Evolutionary conservation across 2,329 filamentous ascomycete species (phyloP).

Genomic region (Drechslerella coelobrocha): DNA sequence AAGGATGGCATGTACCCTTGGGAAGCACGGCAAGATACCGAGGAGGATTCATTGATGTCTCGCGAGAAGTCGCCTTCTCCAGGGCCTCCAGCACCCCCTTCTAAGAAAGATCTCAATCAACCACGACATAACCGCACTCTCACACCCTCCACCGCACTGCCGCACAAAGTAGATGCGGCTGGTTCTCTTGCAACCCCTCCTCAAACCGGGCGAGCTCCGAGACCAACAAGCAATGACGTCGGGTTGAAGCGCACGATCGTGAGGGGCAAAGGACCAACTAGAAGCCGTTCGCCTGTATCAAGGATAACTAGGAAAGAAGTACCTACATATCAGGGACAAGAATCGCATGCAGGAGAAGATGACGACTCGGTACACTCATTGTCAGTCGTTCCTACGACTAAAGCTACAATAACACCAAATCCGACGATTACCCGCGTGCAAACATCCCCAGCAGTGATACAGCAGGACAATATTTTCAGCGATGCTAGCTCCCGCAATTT

Average conservation of each 20-base stretch:
- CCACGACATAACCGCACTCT: conserved; percentile 42
- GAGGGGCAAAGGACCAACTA: conserved; percentile 27
- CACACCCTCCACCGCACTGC: conserved; percentile 36
- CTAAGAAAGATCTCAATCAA: conserved; percentile 34
- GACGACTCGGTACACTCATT: conserved; percentile 21
- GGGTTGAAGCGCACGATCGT: conserved; percentile 17
- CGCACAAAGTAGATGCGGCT: conserved; percentile 24
- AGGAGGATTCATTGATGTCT: conserved; percentile 46
- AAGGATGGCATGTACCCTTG: conserved; percentile 47
- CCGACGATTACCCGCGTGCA: conserved; percentile 41
- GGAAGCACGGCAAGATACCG: conserved; percentile 42
- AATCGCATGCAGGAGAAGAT: conserved; percentile 18
- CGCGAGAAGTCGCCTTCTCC: conserved; percentile 40
- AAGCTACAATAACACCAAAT: conserved; percentile 27
- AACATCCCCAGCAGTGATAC: conserved; percentile 35
- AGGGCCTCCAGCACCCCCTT: conserved; percentile 32
- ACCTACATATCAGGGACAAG: conserved; percentile 7
- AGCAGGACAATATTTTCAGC: conserved; percentile 26
- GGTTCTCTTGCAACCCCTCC: conserved; percentile 45
- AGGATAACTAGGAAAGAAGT: conserved; percentile 39
- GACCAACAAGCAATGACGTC: conserved; percentile 20
- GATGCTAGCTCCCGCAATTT: conserved; percentile 50
- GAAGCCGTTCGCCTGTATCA: conserved; percentile 30
- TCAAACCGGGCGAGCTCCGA: conserved; percentile 34
- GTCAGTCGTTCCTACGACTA: conserved; percentile 37